Percentiles rank a stretch among this genome's conserved stretches.
These are phyloP conservation scores for Conticribra weissflogii DNA, from an alignment of 108 stramenopile species.

Conservation along the genomic window DNA sequence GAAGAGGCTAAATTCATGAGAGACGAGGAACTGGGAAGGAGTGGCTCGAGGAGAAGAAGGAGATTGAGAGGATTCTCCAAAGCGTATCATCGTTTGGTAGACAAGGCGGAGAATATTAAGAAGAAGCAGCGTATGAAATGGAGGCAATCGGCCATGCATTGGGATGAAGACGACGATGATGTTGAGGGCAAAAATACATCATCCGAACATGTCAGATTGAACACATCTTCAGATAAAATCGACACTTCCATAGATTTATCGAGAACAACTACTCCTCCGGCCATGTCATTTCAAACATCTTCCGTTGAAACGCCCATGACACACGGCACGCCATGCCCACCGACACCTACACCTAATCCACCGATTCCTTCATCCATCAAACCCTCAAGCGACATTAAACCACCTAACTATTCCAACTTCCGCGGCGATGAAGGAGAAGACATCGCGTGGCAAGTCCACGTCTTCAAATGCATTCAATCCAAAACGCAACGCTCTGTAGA, in stretches of 20 bases:
- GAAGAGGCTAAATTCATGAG: background rate
- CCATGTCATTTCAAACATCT: background rate
- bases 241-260: no score
- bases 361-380: background rate
- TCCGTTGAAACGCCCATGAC: background rate
- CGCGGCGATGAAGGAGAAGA: conserved; percentile 34
- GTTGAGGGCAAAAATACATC: conserved; percentile 8
- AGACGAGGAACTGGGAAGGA: background rate
- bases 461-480: conserved; percentile 42
- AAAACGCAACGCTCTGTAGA: conserved; percentile 45
- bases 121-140: conserved; percentile 17
- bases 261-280: background rate
- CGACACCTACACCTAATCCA: background rate
- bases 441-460: conserved; percentile 42
- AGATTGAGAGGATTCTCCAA: conserved; percentile 18
- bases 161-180: conserved; percentile 6
- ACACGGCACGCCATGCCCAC: background rate
- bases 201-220: no score
- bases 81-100: conserved; percentile 26
- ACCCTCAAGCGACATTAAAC: background rate
- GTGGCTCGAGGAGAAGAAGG: no score
- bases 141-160: conserved; percentile 29
- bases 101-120: conserved; percentile 27
- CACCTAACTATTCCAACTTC: no score
- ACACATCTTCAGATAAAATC: no score